Conservation (phyloP, 148 eudicot species). For the Linanthus parryae region DNA sequence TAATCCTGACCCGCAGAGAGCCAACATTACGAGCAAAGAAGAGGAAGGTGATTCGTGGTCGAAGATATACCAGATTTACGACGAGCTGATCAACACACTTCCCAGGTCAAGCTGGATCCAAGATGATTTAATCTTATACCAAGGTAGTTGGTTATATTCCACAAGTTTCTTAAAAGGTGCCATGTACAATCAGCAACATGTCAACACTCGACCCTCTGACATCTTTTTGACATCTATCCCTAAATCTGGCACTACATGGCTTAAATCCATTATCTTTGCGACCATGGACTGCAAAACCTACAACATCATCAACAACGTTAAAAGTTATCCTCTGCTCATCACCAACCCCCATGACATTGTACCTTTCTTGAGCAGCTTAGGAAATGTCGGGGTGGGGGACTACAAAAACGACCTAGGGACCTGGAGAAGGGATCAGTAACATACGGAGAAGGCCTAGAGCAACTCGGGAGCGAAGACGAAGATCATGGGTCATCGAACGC, state of each 20-base stretch:
- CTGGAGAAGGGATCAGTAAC: no score
- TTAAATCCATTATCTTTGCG: constrained; percentile 7
- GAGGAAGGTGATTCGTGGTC: no score
- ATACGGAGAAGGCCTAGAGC: no score
- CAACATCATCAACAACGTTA: not conserved
- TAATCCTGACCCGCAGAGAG: no score
- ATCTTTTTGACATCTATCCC: constrained; percentile 13
- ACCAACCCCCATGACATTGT: constrained; percentile 1
- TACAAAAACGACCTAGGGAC: no score
- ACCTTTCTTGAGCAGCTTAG: constrained; percentile 1
- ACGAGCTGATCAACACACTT: not conserved
- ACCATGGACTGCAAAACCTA: not conserved
- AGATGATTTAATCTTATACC: constrained; percentile 1
- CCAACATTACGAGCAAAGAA: no score
- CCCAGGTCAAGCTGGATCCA: no score
- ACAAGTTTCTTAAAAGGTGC: not conserved
- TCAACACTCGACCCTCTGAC: constrained; percentile 6
- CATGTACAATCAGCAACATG: not conserved
- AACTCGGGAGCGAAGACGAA: no score
- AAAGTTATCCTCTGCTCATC: constrained; percentile 6
- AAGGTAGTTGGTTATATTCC: constrained; percentile 6
- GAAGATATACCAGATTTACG: no score
- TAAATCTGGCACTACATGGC: constrained; percentile 11
- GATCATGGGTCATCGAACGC: no score
- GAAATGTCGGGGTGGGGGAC: no score